Evolutionary conservation across 345 rosid species (phyloP).

Genomic region (Sapria himalayana): DNA sequence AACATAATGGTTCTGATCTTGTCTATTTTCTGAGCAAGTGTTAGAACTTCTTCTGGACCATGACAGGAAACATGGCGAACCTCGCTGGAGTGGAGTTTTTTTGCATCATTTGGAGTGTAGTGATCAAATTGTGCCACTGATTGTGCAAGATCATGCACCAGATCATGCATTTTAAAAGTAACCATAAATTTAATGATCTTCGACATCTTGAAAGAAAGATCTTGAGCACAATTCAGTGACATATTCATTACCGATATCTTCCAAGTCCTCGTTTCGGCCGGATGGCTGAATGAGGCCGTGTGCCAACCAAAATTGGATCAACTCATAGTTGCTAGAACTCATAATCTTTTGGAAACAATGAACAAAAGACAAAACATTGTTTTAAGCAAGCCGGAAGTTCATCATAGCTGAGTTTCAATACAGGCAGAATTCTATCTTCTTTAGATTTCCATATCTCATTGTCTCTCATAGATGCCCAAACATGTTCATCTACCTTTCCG

Average conservation of each 20-base stretch:
- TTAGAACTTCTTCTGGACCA: not conserved
- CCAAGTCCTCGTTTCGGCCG: not conserved
- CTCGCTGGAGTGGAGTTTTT: not conserved
- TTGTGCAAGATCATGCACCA: constrained; percentile 13
- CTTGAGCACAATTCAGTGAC: constrained; percentile 9
- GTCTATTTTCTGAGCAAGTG: not conserved
- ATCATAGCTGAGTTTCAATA: constrained; percentile 8
- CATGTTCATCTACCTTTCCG: not conserved
- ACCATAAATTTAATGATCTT: not conserved
- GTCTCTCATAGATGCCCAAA: constrained; percentile 7
- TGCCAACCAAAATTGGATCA: constrained; percentile 10
- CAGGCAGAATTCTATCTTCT: constrained; percentile 1
- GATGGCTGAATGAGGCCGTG: constrained; percentile 5
- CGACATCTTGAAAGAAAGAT: constrained; percentile 14
- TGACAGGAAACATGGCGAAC: constrained; percentile 8
- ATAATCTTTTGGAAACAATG: constrained; percentile 11
- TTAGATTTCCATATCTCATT: constrained; percentile 12
- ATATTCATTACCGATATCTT: constrained; percentile 9
- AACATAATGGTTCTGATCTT: constrained; percentile 8
- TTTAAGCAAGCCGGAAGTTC: constrained; percentile 1
- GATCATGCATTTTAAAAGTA: constrained; percentile 12
- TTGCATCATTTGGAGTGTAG: not conserved
- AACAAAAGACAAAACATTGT: constrained; percentile 8
- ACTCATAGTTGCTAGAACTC: fast-evolving
- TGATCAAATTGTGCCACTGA: constrained; percentile 7